phyloP scores from a whole-genome alignment of 2,329 filamentous ascomycete species.

The Aureobasidium namibiae region DNA sequence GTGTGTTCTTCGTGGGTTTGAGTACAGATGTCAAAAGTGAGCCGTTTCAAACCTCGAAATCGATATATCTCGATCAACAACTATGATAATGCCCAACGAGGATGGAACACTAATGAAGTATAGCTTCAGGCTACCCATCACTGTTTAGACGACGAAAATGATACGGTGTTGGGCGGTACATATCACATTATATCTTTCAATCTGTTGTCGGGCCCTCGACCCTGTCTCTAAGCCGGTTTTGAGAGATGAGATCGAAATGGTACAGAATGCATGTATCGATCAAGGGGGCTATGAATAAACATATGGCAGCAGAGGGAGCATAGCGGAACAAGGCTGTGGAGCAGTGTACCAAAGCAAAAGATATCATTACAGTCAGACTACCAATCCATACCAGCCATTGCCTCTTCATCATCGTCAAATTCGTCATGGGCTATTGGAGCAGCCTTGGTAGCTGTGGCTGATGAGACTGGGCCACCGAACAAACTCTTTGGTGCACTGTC shows the following conservation, averaged over 20 bases:
- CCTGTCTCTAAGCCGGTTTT: background rate
- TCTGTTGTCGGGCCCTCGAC: background rate
- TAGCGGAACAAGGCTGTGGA: background rate
- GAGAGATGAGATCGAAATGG: too few relatives aligned
- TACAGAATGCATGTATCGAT: too few relatives aligned
- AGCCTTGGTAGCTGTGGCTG: background rate
- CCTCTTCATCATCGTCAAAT: conserved; percentile 58
- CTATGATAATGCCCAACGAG: background rate
- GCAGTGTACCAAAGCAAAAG: background rate
- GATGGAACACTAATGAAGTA: background rate
- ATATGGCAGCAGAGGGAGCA: too few relatives aligned
- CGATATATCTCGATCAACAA: background rate
- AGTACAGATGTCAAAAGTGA: background rate
- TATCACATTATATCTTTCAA: background rate
- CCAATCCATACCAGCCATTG: conserved; percentile 44
- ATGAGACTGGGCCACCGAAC: conserved; percentile 2
- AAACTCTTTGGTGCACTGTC: conserved; percentile 16
- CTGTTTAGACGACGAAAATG: too few relatives aligned
- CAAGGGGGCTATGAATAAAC: background rate
- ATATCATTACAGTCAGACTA: background rate
- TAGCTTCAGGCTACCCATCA: too few relatives aligned
- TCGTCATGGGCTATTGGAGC: conserved; percentile 24
- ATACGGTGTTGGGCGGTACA: too few relatives aligned
- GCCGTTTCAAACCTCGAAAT: background rate
- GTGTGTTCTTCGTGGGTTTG: background rate